Percentiles rank a stretch among this genome's conserved stretches.
These are phyloP conservation scores for Malus asiatica DNA, from an alignment of 306 rosid species.

Conservation along the genomic window DNA sequence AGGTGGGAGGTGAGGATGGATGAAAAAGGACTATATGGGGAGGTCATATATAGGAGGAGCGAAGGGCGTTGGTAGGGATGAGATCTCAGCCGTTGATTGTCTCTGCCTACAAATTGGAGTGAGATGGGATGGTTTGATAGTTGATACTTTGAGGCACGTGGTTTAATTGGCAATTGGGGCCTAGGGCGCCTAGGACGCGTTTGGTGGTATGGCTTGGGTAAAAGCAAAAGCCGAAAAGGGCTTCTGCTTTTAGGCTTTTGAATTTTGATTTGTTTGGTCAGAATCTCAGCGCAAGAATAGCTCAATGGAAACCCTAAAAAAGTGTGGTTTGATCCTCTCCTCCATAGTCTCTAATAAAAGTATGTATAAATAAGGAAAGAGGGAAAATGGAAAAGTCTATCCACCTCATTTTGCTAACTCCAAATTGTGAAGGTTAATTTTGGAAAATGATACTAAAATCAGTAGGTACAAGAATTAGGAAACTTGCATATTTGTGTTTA, in stretches of 20 bases:
- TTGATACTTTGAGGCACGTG: neutral
- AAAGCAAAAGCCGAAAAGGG: neutral
- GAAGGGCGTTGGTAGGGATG: neutral
- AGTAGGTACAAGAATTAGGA: neutral
- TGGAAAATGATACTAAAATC: neutral
- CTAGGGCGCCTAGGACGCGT: neutral
- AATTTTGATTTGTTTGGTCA: neutral
- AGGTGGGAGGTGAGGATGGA: neutral
- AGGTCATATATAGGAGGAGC: constrained; percentile 16
- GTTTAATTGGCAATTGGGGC: neutral
- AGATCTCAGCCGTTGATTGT: constrained; percentile 31
- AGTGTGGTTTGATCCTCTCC: neutral
- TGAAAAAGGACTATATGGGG: neutral
- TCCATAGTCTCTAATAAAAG: neutral
- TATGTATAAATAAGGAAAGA: neutral
- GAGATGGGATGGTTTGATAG: neutral
- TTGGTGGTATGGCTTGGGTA: neutral
- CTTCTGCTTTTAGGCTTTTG: neutral
- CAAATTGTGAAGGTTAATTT: neutral
- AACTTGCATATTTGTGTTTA: neutral
- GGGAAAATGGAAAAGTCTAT: neutral
- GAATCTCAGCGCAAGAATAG: neutral
- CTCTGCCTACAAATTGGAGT: neutral
- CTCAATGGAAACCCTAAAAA: neutral
- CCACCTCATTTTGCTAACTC: neutral